Conservation (phyloP, 495 filamentous ascomycete genomes). For the Chaetomium fimeti region DNA sequence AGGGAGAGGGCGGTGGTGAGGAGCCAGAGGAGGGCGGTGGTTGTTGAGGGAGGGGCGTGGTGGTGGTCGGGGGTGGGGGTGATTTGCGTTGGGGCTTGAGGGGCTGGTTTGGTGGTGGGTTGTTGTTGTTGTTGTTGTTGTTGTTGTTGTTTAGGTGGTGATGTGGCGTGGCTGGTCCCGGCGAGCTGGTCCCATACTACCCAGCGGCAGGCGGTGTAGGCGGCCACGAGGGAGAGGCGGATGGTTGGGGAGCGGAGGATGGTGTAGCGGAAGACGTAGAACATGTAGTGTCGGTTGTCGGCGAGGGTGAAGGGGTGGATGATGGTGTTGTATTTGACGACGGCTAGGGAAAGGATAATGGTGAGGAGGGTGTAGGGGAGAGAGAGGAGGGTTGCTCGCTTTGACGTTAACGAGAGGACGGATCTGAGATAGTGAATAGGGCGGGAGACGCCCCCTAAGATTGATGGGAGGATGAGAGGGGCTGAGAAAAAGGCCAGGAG, state of each 20-base stretch:
- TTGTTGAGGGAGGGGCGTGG: conserved; percentile 33
- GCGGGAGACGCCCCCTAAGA: conserved; percentile 23
- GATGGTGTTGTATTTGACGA: conserved; percentile 81
- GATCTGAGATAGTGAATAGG: conserved; percentile 15
- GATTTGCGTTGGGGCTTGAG: background rate
- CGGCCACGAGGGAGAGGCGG: conserved; percentile 64
- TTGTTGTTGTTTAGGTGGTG: background rate
- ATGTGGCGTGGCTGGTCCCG: conserved; percentile 3
- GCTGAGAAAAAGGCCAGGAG: conserved; percentile 86
- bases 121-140: background rate
- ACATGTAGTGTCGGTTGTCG: conserved; percentile 95
- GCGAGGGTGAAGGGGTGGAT: conserved; percentile 95
- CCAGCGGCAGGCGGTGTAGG: conserved; percentile 55
- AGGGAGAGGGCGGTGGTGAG: conserved; percentile 71
- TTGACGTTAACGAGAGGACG: background rate
- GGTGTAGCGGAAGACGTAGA: conserved; percentile 89
- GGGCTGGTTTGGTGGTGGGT: background rate
- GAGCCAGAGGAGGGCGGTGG: conserved; percentile 62
- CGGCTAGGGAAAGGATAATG: conserved; percentile 35
- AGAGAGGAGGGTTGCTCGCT: conserved; percentile 15
- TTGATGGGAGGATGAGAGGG: conserved; percentile 63
- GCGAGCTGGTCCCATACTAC: conserved; percentile 57
- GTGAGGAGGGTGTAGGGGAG: conserved; percentile 29
- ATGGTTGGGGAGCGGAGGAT: conserved; percentile 60
- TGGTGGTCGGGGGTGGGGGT: background rate